phyloP scores from a whole-genome alignment of 1,139 yeast genomes.

The Debaryomyces subglobosus region DNA sequence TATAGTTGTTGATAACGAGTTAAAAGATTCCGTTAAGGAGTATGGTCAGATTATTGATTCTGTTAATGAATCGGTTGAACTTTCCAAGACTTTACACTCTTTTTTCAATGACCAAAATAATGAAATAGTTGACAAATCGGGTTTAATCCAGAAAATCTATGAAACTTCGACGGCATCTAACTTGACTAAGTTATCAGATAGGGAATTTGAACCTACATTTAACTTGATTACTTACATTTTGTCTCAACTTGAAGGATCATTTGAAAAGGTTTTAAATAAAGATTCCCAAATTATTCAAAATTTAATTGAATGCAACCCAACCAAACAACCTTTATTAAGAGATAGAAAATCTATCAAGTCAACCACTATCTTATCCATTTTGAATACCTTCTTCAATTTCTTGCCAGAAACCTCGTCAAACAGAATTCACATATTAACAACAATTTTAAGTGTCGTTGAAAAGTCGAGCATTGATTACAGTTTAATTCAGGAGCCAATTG shows the following conservation, averaged over 20 bases:
- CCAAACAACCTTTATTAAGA: slow-evolving; percentile 45
- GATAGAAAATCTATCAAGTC: slow-evolving; percentile 51
- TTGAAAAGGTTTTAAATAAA: slow-evolving; percentile 31
- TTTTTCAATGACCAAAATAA: slow-evolving; percentile 26
- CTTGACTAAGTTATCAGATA: slow-evolving; percentile 42
- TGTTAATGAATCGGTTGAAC: slow-evolving; percentile 29
- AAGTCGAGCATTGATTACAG: slow-evolving; percentile 36
- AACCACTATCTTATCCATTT: slow-evolving; percentile 45
- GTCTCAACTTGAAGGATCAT: slow-evolving; percentile 32
- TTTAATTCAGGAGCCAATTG: slow-evolving; percentile 40
- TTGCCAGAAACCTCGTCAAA: slow-evolving; percentile 37
- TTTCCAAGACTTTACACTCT: slow-evolving; percentile 31
- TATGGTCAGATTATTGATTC: slow-evolving; percentile 45
- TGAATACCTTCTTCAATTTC: slow-evolving; percentile 49
- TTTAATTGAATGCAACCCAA: slow-evolving; percentile 39
- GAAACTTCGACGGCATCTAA: slow-evolving; percentile 27
- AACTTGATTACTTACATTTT: slow-evolving; percentile 45
- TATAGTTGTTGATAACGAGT: slow-evolving; percentile 49
- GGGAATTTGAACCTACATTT: slow-evolving; percentile 50
- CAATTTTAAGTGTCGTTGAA: slow-evolving; percentile 37
- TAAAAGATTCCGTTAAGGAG: slow-evolving; percentile 46
- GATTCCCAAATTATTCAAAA: slow-evolving; percentile 33
- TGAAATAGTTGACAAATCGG: slow-evolving; percentile 32
- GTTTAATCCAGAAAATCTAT: slow-evolving; percentile 32
- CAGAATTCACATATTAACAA: slow-evolving; percentile 36